Percentiles rank a stretch among this genome's conserved stretches.
phyloP scores from a whole-genome alignment of 2,329 filamentous ascomycete species.

The Pseudogymnoascus sp. region DNA sequence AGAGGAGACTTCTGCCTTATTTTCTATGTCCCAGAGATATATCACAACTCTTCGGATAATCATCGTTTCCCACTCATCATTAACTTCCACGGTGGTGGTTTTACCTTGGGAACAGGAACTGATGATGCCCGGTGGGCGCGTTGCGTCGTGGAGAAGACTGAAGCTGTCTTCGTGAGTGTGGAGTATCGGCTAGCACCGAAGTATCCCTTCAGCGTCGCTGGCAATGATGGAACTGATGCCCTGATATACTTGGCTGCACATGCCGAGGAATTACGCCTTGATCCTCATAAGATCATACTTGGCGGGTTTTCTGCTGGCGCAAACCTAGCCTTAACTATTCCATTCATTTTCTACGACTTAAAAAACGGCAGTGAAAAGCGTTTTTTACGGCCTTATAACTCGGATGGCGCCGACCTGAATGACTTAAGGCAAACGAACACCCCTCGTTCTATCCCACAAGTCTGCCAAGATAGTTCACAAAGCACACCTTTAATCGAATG shows the following conservation, averaged over 20 bases:
- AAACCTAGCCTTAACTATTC: slow-evolving; percentile 44
- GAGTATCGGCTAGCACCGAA: slow-evolving; percentile 62
- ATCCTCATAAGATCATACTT: slow-evolving; percentile 46
- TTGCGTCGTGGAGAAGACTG: slow-evolving; percentile 41
- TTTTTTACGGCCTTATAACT: slow-evolving; percentile 19
- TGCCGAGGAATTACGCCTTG: slow-evolving; percentile 49
- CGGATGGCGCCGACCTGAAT: not conserved
- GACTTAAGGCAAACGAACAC: not conserved
- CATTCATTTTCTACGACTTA: slow-evolving; percentile 39
- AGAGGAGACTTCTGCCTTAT: slow-evolving; percentile 32
- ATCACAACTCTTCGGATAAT: slow-evolving; percentile 25
- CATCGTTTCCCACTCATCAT: slow-evolving; percentile 45
- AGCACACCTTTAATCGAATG: slow-evolving; percentile 22
- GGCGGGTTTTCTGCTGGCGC: slow-evolving; percentile 49
- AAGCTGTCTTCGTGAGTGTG: slow-evolving; percentile 53
- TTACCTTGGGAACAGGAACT: slow-evolving; percentile 53
- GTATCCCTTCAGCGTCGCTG: slow-evolving; percentile 53
- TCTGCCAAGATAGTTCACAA: not conserved
- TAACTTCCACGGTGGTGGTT: slow-evolving; percentile 62
- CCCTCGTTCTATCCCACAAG: not conserved
- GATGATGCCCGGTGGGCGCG: slow-evolving; percentile 56
- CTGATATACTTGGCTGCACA: slow-evolving; percentile 51
- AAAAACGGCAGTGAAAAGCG: slow-evolving; percentile 31
- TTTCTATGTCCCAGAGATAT: slow-evolving; percentile 36
- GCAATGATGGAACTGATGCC: slow-evolving; percentile 59